Percentiles rank a stretch among this genome's conserved stretches.
These are phyloP conservation scores for Chaetomiaceae sp. DNA, from an alignment of 2,329 filamentous ascomycete species.

Conservation along the genomic window DNA sequence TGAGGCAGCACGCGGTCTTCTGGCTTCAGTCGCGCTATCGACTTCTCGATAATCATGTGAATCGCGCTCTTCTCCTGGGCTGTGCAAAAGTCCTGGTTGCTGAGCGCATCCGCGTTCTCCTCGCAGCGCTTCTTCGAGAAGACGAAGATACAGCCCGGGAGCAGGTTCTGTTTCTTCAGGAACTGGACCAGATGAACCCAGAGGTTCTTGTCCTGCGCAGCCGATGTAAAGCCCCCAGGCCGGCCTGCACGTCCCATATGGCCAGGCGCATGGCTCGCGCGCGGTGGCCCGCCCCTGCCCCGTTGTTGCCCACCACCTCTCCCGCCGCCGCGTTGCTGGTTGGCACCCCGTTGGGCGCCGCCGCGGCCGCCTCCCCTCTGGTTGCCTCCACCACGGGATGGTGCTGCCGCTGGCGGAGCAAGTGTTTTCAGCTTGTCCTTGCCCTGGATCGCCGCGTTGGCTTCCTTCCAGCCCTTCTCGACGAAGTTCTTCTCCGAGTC, in stretches of 20 bases:
- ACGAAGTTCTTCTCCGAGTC: constrained; percentile 87
- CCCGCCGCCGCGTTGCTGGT: constrained; percentile 42
- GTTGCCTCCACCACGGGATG: constrained; percentile 42
- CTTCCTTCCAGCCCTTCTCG: constrained; percentile 91
- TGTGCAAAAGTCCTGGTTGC: constrained; percentile 91
- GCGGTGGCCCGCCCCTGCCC: constrained; percentile 51
- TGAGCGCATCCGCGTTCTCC: constrained; percentile 91
- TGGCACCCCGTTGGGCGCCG: constrained; percentile 41
- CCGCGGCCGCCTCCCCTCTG: constrained; percentile 44
- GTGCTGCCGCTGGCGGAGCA: constrained; percentile 30
- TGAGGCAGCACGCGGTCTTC: constrained; percentile 90
- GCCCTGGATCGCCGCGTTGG: constrained; percentile 73
- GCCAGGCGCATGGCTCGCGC: constrained; percentile 59
- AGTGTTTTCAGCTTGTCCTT: constrained; percentile 65
- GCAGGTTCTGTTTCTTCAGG: constrained; percentile 75
- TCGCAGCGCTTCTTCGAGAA: constrained; percentile 98
- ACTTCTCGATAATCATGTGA: constrained; percentile 96
- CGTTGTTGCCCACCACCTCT: constrained; percentile 48
- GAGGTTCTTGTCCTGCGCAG: constrained; percentile 88
- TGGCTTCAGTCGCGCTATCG: constrained; percentile 80
- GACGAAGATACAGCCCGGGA: constrained; percentile 94
- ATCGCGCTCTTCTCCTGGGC: constrained; percentile 92
- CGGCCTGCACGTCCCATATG: constrained; percentile 88
- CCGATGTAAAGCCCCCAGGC: constrained; percentile 78
- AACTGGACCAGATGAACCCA: constrained; percentile 96